Percentiles rank a stretch among this genome's conserved stretches.
phyloP scores from a whole-genome alignment of 1,139 yeast species.

The Blastobotrys niveus region DNA sequence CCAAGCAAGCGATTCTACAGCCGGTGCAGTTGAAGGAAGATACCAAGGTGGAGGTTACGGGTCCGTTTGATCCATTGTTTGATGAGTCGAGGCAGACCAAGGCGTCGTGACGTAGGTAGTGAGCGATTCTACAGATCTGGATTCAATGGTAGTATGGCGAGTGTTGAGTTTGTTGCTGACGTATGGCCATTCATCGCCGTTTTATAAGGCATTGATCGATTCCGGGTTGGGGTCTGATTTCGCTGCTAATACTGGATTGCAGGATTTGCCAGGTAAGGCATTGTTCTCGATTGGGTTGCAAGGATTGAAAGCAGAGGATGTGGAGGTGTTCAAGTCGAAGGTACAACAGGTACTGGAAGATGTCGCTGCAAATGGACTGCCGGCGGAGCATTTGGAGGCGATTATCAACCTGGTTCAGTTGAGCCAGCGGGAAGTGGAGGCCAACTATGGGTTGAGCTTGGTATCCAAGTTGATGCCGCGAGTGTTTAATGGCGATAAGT shows the following conservation, averaged over 20 bases:
- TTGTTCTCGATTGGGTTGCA: conserved; percentile 83
- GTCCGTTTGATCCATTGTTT: conserved; percentile 82
- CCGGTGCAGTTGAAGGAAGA: conserved; percentile 44
- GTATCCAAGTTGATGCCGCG: conserved; percentile 71
- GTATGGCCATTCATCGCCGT: conserved; percentile 90
- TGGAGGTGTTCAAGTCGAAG: conserved; percentile 40
- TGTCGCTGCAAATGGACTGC: conserved; percentile 41
- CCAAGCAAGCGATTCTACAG: conserved; percentile 26
- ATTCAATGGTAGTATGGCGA: conserved; percentile 68
- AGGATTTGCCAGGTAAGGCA: conserved; percentile 70
- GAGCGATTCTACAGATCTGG: conserved; percentile 65
- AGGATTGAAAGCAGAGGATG: conserved; percentile 54
- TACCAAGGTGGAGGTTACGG: conserved; percentile 43
- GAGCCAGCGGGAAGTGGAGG: conserved; percentile 75
- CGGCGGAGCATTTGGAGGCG: conserved; percentile 67
- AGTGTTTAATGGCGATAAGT: conserved; percentile 80
- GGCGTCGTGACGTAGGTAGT: conserved; percentile 80
- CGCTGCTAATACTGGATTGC: conserved; percentile 83
- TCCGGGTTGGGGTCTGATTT: conserved; percentile 81
- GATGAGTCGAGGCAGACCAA: conserved; percentile 68
- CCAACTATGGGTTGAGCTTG: conserved; percentile 82
- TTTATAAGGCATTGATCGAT: conserved; percentile 80
- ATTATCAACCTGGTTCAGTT: conserved; percentile 84
- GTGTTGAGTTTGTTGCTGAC: conserved; percentile 65
- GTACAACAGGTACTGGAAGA: conserved; percentile 39